Conservation (phyloP, 1,284 basidiomycete species). For the Mycena sp. region DNA sequence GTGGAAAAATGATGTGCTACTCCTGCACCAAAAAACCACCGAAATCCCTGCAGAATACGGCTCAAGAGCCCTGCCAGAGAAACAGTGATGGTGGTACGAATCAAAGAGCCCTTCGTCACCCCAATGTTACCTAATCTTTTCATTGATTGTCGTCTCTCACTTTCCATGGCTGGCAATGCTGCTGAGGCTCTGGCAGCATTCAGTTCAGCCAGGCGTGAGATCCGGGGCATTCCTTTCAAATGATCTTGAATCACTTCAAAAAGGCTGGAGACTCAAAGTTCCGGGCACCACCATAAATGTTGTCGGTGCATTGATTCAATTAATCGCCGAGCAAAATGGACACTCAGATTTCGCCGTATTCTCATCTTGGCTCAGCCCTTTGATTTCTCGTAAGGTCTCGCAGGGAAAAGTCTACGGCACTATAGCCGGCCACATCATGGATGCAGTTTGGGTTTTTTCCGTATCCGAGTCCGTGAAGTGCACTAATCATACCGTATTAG, state of each 20-base stretch:
- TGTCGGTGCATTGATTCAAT: conserved; percentile 12
- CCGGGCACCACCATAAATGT: conserved; percentile 5
- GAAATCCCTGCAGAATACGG: too few species aligned
- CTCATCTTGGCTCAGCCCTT: conserved; percentile 17
- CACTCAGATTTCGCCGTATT: conserved; percentile 13
- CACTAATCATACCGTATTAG: neutral
- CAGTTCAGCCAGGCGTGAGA: neutral
- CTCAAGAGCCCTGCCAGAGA: too few species aligned
- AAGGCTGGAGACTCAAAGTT: neutral
- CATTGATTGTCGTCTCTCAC: too few species aligned
- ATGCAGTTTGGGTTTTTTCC: conserved; percentile 1
- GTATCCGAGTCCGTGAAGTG: too few species aligned
- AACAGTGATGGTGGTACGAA: too few species aligned
- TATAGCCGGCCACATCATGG: neutral
- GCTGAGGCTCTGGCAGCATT: neutral
- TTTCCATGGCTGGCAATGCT: too few species aligned
- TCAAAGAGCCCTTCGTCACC: too few species aligned
- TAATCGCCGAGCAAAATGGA: neutral
- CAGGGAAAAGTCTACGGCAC: conserved; percentile 5
- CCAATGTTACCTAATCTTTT: too few species aligned
- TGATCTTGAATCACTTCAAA: neutral
- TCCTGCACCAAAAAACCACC: too few species aligned
- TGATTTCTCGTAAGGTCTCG: conserved; percentile 1
- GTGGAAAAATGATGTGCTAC: too few species aligned
- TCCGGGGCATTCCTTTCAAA: neutral